These are phyloP conservation scores for Termitomyces sp. DNA, from an alignment of 768 basidiomycete genomes.

Conservation along the genomic window DNA sequence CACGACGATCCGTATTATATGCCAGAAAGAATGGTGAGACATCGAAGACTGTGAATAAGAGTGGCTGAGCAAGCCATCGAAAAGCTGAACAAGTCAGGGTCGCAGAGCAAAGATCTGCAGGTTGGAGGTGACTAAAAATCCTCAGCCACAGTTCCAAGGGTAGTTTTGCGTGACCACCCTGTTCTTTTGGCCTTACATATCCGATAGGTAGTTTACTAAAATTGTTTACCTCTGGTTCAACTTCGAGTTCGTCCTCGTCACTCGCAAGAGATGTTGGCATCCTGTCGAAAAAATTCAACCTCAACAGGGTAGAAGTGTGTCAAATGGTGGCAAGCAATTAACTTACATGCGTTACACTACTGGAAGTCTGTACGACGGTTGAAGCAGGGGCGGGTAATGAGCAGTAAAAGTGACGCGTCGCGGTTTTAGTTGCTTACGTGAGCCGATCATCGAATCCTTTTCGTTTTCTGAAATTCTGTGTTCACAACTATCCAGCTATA, in stretches of 20 bases:
- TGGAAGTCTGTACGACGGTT: background rate
- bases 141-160: constrained; percentile 28
- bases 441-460: background rate
- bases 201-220: background rate
- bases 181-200: background rate
- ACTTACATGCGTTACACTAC: background rate
- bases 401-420: too few species aligned
- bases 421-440: background rate
- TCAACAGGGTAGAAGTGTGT: background rate
- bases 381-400: too few species aligned
- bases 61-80: constrained; percentile 28
- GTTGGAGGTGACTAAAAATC: constrained; percentile 26
- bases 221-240: background rate
- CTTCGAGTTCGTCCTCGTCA: background rate
- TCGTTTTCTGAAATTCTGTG: background rate
- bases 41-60: constrained; percentile 29
- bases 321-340: background rate
- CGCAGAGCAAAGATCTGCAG: constrained; percentile 22
- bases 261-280: background rate
- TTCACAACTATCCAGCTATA: background rate
- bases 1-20: constrained; percentile 21
- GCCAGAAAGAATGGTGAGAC: constrained; percentile 30
- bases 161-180: background rate
- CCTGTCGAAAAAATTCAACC: background rate
- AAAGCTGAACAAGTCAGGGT: constrained; percentile 27